phyloP scores from a whole-genome alignment of 2,329 filamentous ascomycete species.

The Colletotrichum brevisporum region DNA sequence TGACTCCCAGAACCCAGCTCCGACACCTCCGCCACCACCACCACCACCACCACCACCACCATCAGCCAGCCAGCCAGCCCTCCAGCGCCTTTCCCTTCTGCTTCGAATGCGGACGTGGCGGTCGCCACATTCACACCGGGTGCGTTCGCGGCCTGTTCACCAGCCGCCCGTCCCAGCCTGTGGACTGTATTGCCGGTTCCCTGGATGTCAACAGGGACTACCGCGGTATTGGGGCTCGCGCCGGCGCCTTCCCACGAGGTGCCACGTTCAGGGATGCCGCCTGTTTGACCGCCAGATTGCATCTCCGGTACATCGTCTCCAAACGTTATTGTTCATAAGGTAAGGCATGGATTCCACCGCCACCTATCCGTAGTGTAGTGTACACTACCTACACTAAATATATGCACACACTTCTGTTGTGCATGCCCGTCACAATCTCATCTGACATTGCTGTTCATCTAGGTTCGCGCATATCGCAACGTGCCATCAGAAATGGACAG shows the following conservation, averaged over 20 bases:
- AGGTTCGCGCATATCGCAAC: neutral
- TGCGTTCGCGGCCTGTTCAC: neutral
- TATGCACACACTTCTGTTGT: too few species aligned
- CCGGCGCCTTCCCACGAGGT: conserved; percentile 25
- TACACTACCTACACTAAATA: too few species aligned
- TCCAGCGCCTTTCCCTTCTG: neutral
- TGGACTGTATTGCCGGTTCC: conserved; percentile 15
- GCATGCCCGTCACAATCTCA: too few species aligned
- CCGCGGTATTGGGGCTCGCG: conserved; percentile 25
- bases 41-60: too few species aligned
- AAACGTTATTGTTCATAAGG: conserved; percentile 9
- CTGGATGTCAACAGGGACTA: conserved; percentile 21
- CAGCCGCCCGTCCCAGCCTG: neutral
- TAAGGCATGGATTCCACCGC: too few species aligned
- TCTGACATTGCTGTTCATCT: too few species aligned
- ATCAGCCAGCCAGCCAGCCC: neutral
- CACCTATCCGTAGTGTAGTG: neutral
- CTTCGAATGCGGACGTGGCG: too few species aligned
- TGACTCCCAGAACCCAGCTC: too few species aligned
- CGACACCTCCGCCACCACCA: too few species aligned
- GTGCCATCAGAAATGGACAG: neutral
- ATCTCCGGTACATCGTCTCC: neutral
- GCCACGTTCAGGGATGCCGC: conserved; percentile 19
- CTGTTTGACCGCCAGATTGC: conserved; percentile 14
- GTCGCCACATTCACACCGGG: neutral